phyloP scores from a whole-genome alignment of 1,284 basidiomycete species.

The Coniferiporia sulphurascens region DNA sequence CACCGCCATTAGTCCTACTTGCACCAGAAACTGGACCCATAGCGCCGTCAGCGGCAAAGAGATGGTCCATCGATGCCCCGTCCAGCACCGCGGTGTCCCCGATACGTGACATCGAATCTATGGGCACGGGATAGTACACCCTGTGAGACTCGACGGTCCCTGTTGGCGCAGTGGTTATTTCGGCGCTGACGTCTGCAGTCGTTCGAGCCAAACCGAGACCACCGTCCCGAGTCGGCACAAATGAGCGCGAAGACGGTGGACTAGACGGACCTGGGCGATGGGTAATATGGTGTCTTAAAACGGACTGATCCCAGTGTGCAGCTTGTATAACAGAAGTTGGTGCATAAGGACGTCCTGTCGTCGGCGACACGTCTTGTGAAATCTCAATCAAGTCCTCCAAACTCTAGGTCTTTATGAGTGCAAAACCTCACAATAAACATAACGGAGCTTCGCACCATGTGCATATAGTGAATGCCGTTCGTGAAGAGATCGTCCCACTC shows the following conservation, averaged over 20 bases:
- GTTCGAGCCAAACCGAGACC: slow-evolving; percentile 55
- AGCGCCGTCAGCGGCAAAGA: slow-evolving; percentile 32
- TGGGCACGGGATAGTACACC: slow-evolving; percentile 60
- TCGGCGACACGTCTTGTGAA: slow-evolving; percentile 67
- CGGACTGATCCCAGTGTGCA: slow-evolving; percentile 72
- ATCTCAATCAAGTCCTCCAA: slow-evolving; percentile 75
- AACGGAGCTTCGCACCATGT: slow-evolving; percentile 57
- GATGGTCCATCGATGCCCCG: slow-evolving; percentile 48
- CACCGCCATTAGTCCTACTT: slow-evolving; percentile 20
- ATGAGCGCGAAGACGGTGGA: slow-evolving; percentile 34
- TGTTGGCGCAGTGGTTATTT: neutral
- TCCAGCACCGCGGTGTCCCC: slow-evolving; percentile 65
- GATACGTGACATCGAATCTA: slow-evolving; percentile 74
- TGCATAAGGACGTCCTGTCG: slow-evolving; percentile 65
- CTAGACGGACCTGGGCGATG: slow-evolving; percentile 29
- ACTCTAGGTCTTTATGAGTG: slow-evolving; percentile 37
- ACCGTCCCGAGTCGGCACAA: slow-evolving; percentile 42
- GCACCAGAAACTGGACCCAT: neutral
- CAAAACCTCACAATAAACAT: neutral
- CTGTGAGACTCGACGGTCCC: slow-evolving; percentile 19
- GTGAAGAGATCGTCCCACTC: slow-evolving; percentile 73
- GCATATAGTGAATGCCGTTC: slow-evolving; percentile 81
- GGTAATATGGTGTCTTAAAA: slow-evolving; percentile 55
- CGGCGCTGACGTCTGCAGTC: slow-evolving; percentile 42
- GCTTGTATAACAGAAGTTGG: slow-evolving; percentile 64